Base-by-base conservation (phyloP, 495 filamentous ascomycete species). In the Bathelium albidoporum region DNA sequence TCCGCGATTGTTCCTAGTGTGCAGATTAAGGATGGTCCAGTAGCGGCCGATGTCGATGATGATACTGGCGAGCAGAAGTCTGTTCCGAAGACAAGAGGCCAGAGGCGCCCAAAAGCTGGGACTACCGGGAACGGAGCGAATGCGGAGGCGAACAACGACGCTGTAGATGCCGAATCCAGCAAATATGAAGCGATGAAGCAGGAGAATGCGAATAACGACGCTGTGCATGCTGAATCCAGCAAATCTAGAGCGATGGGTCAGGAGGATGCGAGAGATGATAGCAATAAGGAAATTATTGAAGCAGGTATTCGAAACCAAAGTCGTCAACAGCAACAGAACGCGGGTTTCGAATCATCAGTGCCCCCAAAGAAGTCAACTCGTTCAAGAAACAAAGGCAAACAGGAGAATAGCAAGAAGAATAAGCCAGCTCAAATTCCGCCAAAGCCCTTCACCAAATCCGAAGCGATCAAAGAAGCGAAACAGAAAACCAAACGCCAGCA, bases 1-100 rank as follows among this genome's bases (percentile, higher is more conserved):
- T 95, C 89, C 65, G 93, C 90, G 29, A 84, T 94, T 36, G 90
- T 93, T 7, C 90, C 89, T 0, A 85, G 80, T 62, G 76, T 91
- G 31, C 94, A 97, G 77, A 94, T 91, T 75, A 95, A 95, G 78
- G 86, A 84, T 0, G 83, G 80, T 18, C 73, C 77, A 29, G 73
- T 75, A 26, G 73, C 76, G 31, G 74, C 66, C 5, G 76, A 77
- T 59, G 68, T 75, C 2, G 32, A 58, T 0, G 32, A 22, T 10
- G 65, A 67, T 10, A 60, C 32, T 3, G 63, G 67, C 16, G 70
- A 68, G 12, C 64, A 64, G 2, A 29, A 26, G 9, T 26, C 24
- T n/a, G 18, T 16, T 22, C 9, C 36, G 5, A 55, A 55, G 24
- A 60, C 10, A 29, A 44, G 36, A 58, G 11, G 63, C 52, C 31